phyloP scores from a whole-genome alignment of 108 stramenopile genomes.

The Fragilaria crotonensis region DNA sequence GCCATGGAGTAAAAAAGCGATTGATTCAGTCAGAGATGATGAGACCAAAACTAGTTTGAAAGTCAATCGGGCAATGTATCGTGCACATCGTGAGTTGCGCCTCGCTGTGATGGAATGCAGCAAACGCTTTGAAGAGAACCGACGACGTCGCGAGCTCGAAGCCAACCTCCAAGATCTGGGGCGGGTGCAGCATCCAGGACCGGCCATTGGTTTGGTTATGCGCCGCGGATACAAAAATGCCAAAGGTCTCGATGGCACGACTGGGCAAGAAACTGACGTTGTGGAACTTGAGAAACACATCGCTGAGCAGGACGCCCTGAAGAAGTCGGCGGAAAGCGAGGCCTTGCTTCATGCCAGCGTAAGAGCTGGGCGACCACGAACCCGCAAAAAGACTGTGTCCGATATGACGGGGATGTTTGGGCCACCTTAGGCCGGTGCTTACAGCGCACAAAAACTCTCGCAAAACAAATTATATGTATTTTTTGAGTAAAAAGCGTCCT shows the following conservation, averaged over 20 bases:
- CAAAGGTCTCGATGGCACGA: too few species aligned
- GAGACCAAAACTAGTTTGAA: slow-evolving; percentile 38
- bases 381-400: background rate
- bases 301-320: too few species aligned
- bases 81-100: slow-evolving; percentile 42
- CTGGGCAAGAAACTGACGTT: too few species aligned
- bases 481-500: too few species aligned
- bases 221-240: slow-evolving; percentile 17
- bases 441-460: too few species aligned
- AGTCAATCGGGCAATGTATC: slow-evolving; percentile 11
- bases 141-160: slow-evolving; percentile 6
- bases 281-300: too few species aligned
- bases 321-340: too few species aligned
- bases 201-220: slow-evolving; percentile 17
- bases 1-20: slow-evolving; percentile 34
- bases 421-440: too few species aligned
- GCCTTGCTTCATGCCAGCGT: background rate
- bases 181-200: background rate
- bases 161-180: background rate
- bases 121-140: slow-evolving; percentile 51
- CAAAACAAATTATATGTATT: too few species aligned
- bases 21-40: slow-evolving; percentile 46
- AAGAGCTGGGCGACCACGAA: background rate
- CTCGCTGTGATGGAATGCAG: slow-evolving; percentile 48
- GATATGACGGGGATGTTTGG: too few species aligned